Base-by-base conservation (phyloP, 2,329 filamentous ascomycete species). In the Paraphaeosphaeria sporulosa region DNA sequence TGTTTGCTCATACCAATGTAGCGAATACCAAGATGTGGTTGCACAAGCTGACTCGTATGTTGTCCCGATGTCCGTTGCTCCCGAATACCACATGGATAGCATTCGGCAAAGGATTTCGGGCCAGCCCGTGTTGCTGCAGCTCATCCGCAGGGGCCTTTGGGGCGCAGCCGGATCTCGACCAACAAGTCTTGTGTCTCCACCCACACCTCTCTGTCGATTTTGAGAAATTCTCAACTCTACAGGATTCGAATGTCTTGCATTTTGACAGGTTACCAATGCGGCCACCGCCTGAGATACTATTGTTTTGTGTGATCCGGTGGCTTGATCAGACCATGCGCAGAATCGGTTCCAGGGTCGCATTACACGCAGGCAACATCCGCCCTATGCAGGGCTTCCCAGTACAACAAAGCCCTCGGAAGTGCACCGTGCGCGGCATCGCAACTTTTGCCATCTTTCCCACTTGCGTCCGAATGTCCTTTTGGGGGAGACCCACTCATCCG, bases 241-340 rank as follows among this genome's bases (percentile, higher is more conserved):
- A n/a, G 15, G 19, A 9, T 9, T 40, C 4, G 4, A 40, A 44
- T 12, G 17, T 8, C 19, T n/a, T n/a, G 12, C n/a, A 7, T 3
- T 19, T 44, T n/a, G n/a, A n/a, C n/a, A 4, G 12, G 25, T 4
- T n/a, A 42, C 9, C 7, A n/a, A 19, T 30, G 36, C 36, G 34
- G 34, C 36, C 12, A 27, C 34, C 21, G 32, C n/a, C 36, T 15
- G 10, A 44, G 38, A n/a, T 34, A 6, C 23, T 3, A 21, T 23
- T 42, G 38, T 19, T 30, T 55, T 30, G 52, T 53, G 27, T 47
- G 19, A 38, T 38, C 42, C 27, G 52, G 42, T 47, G 42, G 42
- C 42, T 46, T 25, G 4, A 3, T 7, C 15, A 7, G 17, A n/a
- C 42, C 42, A 54, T 25, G 15, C 17, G 38, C 13, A 25, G 23